phyloP scores from a whole-genome alignment of 2,329 filamentous ascomycete genomes.

The Rutstroemia sp. region DNA sequence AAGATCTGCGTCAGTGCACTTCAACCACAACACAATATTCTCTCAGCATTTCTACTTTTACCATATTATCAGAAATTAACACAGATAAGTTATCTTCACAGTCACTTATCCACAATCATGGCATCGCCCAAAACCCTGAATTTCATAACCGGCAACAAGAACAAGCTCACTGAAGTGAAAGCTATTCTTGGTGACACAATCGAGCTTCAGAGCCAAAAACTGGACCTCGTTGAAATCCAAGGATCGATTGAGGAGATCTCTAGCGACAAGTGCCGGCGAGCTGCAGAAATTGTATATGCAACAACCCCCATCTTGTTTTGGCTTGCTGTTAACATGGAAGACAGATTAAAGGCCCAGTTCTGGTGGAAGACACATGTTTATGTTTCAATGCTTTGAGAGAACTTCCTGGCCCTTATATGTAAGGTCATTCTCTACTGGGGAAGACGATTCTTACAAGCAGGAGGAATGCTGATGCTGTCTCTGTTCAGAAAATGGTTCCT shows the following conservation, averaged over 20 bases:
- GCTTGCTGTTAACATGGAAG: constrained; percentile 9
- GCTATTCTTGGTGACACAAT: constrained; percentile 72
- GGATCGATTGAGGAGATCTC: constrained; percentile 90
- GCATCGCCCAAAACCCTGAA: constrained; percentile 49
- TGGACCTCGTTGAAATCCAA: constrained; percentile 87
- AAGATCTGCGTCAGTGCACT: not conserved
- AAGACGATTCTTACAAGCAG: not conserved
- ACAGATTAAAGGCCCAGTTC: constrained; percentile 75
- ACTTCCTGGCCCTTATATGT: constrained; percentile 97
- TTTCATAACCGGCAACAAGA: constrained; percentile 95
- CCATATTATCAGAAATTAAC: too few relatives aligned
- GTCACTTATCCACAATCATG: not conserved
- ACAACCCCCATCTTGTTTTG: not conserved
- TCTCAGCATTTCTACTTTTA: too few relatives aligned
- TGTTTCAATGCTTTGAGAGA: constrained; percentile 87
- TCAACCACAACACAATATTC: not conserved
- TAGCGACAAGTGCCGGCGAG: constrained; percentile 74
- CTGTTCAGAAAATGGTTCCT: constrained; percentile 84
- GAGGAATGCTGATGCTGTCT: not conserved
- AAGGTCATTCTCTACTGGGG: constrained; percentile 18
- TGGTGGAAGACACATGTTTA: constrained; percentile 93
- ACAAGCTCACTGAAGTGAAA: constrained; percentile 86
- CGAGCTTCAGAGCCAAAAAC: constrained; percentile 61
- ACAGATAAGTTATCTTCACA: too few relatives aligned
- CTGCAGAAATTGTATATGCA: constrained; percentile 61